Conservation (phyloP, 2,329 filamentous ascomycete species). For the Exophiala phaeomuriformis region DNA sequence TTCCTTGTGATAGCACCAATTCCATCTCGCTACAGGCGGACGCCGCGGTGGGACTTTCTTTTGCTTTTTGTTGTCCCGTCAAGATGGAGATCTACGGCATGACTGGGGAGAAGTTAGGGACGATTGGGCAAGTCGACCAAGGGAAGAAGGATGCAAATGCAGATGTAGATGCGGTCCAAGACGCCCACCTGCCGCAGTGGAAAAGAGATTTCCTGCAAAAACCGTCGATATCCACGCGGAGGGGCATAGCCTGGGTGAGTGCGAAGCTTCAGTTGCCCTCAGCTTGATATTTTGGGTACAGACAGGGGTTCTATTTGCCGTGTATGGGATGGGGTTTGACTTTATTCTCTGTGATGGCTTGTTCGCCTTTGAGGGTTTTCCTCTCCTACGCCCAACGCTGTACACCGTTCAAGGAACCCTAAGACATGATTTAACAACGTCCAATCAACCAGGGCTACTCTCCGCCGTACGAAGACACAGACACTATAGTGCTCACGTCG, state of each 20-base stretch:
- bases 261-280: too few species aligned
- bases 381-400: too few species aligned
- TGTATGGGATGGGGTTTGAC: too few species aligned
- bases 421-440: background rate
- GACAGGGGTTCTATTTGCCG: background rate
- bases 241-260: constrained; percentile 25
- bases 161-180: too few species aligned
- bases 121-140: constrained; percentile 12
- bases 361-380: too few species aligned
- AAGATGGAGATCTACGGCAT: constrained; percentile 25
- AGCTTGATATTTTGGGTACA: background rate
- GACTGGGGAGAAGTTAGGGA: constrained; percentile 22
- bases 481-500: constrained; percentile 24
- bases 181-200: constrained; percentile 16
- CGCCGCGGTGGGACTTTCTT: too few species aligned
- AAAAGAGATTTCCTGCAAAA: constrained; percentile 23
- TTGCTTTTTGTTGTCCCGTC: background rate
- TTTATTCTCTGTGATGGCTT: too few species aligned
- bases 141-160: background rate
- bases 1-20: too few species aligned
- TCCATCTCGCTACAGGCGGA: too few species aligned
- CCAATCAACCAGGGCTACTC: constrained; percentile 14
- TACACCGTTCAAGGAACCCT: background rate
- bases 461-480: constrained; percentile 25
- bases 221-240: constrained; percentile 22